Evolutionary conservation across 805 yeast genomes (phyloP).

Genomic region (Brettanomyces custersianus): DNA sequence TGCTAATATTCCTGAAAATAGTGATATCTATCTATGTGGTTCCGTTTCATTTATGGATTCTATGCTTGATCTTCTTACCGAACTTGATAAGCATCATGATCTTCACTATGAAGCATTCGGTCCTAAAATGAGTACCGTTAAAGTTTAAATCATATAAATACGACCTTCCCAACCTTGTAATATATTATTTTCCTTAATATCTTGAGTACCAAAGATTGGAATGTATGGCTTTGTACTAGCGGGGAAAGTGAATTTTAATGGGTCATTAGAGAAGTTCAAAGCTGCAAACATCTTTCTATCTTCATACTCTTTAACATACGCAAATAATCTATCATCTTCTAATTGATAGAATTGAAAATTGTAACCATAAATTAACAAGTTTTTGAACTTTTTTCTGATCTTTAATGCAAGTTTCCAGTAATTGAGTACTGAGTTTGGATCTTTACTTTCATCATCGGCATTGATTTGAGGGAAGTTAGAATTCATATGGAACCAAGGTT

Average conservation of each 20-base stretch:
- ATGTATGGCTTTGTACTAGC: background rate
- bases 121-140: background rate
- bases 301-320: slow-evolving; percentile 30
- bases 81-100: background rate
- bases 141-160: background rate
- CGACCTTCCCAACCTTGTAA: slow-evolving; percentile 1
- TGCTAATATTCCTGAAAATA: slow-evolving; percentile 8
- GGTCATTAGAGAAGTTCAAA: slow-evolving; percentile 32
- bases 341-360: slow-evolving; percentile 33
- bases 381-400: slow-evolving; percentile 35
- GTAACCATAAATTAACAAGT: slow-evolving; percentile 35
- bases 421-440: slow-evolving; percentile 35
- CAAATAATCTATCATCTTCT: slow-evolving; percentile 32
- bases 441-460: slow-evolving; percentile 35
- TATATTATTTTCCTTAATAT: background rate
- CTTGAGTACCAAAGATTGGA: slow-evolving; percentile 1
- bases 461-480: slow-evolving; percentile 42
- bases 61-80: slow-evolving; percentile 18
- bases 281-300: slow-evolving; percentile 29
- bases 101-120: background rate
- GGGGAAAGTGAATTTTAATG: background rate
- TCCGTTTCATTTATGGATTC: slow-evolving; percentile 26
- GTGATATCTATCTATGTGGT: slow-evolving; percentile 27
- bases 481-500: slow-evolving; percentile 47
- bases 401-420: slow-evolving; percentile 37